phyloP scores from a whole-genome alignment of 345 rosid species.

The Eucalyptus fibrosa region DNA sequence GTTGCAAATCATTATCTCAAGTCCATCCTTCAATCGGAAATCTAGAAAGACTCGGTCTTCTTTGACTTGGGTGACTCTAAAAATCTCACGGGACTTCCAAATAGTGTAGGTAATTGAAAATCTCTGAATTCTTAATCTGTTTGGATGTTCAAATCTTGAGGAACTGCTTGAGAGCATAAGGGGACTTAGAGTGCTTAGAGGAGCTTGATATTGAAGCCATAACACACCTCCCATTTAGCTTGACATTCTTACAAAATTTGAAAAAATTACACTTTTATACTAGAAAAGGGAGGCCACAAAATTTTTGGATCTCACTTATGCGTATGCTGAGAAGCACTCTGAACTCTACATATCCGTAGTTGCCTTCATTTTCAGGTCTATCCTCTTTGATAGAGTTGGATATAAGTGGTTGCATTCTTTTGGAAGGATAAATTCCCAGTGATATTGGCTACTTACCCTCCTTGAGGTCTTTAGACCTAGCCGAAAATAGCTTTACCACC shows the following conservation, averaged over 20 bases:
- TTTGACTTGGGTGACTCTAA: not conserved
- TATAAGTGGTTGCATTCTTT: not conserved
- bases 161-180: accelerated
- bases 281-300: not conserved
- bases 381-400: not conserved
- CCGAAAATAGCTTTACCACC: too few relatives aligned
- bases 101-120: not conserved
- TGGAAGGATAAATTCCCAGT: not conserved
- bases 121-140: not conserved
- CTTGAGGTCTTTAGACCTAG: too few relatives aligned
- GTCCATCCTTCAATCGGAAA: not conserved
- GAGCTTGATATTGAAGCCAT: not conserved
- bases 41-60: not conserved
- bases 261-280: not conserved
- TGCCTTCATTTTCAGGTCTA: not conserved
- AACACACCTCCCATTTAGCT: not conserved
- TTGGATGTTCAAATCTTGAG: not conserved
- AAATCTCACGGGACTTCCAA: not conserved
- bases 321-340: accelerated
- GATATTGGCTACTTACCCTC: too few relatives aligned
- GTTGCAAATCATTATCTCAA: not conserved
- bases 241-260: not conserved
- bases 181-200: not conserved
- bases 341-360: accelerated
- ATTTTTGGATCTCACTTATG: not conserved